Evolutionary conservation across 148 eudicot species (phyloP), one percentile per base, ranked within the genome.

Genomic region (Rhododendron griersonianum): DNA sequence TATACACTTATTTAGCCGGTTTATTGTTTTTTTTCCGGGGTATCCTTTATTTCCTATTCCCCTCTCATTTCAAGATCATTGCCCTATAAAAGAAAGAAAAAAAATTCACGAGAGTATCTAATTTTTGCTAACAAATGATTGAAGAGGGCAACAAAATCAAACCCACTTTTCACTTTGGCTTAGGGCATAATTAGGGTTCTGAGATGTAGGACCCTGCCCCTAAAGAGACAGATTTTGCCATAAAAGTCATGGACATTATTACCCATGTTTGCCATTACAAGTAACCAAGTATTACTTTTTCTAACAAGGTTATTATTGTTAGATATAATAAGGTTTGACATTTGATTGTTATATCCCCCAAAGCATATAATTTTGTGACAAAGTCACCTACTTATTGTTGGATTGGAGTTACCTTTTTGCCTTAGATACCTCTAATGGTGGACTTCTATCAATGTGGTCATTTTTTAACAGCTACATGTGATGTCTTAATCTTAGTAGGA

Each of bases 241-340:
- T 59, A 90, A 89, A 87, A 87, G 92, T 89, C 92, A 86, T 84
- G 51, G 87, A 23, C 55, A 84, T 83, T 89, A 87, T 89, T 91
- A 82, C 89, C 89, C 76, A 87, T 91, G 91, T 91, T 91, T 86
- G 89, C 88, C 91, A 89, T 89, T 91, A 86, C 83, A 28, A 80
- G 83, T 80, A 30, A 50, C 44, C 83, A 80, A 80, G 83, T 35
- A 15, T 14, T 41, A 18, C 11, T 89, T 80, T 71, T 35, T 63
- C 83, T 37, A 39, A 80, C 39, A 15, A 61, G 83, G 87, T 63
- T 37, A 80, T 80, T 63, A 80, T 85, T 63, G 83, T 28, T 51
- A 33, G 83, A 50, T 80, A 53, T 80, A 53, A 55, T 82, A 78
- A 63, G 83, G 30, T 85, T 84, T 85, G 86, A 85, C 86, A 78